Evolutionary conservation across 1,139 yeast species (phyloP).

Genomic region (Lodderomyces beijingensis): DNA sequence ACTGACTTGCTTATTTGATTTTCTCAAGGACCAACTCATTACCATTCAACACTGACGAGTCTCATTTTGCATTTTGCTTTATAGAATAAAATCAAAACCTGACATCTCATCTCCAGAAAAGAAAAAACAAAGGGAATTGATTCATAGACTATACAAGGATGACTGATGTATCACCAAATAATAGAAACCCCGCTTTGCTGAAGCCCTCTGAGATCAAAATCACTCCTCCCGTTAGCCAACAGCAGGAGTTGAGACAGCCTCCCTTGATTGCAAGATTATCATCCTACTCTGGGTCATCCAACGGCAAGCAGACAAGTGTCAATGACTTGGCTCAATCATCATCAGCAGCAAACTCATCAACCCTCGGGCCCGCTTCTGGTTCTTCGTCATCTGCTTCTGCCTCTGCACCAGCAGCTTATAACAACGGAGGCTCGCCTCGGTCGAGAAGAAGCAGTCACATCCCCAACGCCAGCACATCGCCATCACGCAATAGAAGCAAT

Average conservation of each 20-base stretch:
- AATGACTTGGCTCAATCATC: neutral
- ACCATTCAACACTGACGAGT: no score
- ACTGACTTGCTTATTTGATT: no score
- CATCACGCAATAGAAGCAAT: constrained; percentile 11
- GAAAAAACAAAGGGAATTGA: no score
- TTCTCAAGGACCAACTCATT: no score
- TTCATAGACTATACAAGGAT: no score
- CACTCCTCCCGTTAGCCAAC: constrained; percentile 4
- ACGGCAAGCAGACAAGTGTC: neutral
- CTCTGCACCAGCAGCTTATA: neutral
- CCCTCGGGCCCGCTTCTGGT: neutral
- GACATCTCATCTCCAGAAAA: no score
- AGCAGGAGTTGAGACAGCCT: constrained; percentile 1
- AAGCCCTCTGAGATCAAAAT: constrained; percentile 5
- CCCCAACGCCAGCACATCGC: constrained; percentile 4
- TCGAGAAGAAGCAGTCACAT: neutral
- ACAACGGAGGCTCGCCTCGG: neutral
- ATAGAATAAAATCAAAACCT: no score
- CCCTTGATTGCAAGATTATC: constrained; percentile 1
- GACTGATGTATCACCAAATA: constrained; percentile 3
- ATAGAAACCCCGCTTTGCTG: constrained; percentile 1
- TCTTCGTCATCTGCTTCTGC: neutral
- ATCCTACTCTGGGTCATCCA: neutral
- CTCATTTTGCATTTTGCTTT: no score
- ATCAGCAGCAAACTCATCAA: neutral